Conservation (phyloP, 495 filamentous ascomycete species). For the Neohortaea acidophila region DNA sequence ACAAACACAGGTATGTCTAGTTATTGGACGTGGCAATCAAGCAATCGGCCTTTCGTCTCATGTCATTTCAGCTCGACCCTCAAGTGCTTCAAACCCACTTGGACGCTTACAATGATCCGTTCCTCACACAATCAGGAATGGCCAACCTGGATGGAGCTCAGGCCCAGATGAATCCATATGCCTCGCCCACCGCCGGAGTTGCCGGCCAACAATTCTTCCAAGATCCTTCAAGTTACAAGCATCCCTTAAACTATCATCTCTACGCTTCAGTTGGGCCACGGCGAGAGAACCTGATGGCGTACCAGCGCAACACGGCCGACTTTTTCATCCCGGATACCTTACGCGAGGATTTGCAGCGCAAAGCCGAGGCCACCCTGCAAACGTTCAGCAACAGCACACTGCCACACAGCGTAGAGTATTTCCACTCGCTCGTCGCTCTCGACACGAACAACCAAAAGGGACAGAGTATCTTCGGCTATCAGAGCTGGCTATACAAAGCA, state of each 20-base stretch:
- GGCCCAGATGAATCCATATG: constrained; percentile 50
- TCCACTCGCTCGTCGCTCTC: constrained; percentile 80
- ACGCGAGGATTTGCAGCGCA: constrained; percentile 78
- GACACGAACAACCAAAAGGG: constrained; percentile 68
- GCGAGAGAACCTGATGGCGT: constrained; percentile 57
- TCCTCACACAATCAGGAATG: constrained; percentile 6
- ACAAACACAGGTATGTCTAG: constrained; percentile 12
- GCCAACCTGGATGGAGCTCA: constrained; percentile 33
- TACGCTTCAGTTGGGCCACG: constrained; percentile 80
- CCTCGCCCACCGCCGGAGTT: constrained; percentile 39
- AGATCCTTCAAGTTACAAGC: constrained; percentile 39
- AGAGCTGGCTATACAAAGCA: constrained; percentile 94
- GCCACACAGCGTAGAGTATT: constrained; percentile 62
- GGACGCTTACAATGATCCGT: constrained; percentile 25
- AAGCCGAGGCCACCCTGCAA: constrained; percentile 69
- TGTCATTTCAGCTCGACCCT: too few relatives aligned
- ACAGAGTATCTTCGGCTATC: constrained; percentile 60
- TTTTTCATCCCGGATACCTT: constrained; percentile 77
- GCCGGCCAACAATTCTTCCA: constrained; percentile 41
- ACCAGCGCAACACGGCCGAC: constrained; percentile 73
- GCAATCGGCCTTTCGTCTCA: too few relatives aligned
- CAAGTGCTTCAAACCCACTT: constrained; percentile 9
- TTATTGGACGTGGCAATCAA: neutral
- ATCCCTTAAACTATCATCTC: constrained; percentile 80
- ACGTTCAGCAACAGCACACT: constrained; percentile 65